Evolutionary conservation across 2,329 filamentous ascomycete genomes (phyloP).

Genomic region (Sporothrix euskadiensis): DNA sequence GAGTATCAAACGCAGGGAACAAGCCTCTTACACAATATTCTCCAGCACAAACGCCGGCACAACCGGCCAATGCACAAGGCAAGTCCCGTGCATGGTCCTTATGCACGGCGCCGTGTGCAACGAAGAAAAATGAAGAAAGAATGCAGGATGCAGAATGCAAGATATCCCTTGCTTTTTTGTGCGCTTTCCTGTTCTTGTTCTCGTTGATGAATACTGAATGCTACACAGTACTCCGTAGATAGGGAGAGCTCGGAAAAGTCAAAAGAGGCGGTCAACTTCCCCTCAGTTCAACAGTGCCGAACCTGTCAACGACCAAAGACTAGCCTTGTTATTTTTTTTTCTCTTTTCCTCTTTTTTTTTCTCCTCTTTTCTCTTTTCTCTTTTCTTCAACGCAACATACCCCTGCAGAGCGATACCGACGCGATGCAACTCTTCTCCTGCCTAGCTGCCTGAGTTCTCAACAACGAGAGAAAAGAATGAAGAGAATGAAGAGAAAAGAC

Average conservation of each 20-base stretch:
- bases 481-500: background rate
- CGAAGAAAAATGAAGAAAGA: background rate
- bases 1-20: background rate
- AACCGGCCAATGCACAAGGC: background rate
- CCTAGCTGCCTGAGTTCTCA: background rate
- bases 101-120: constrained; percentile 15
- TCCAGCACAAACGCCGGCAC: constrained; percentile 14
- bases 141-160: background rate
- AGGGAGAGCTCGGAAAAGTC: background rate
- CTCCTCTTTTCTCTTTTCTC: too few relatives aligned
- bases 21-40: background rate
- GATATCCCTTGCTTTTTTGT: background rate
- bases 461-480: background rate
- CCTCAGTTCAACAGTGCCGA: constrained; percentile 4
- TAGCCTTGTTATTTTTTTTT: background rate
- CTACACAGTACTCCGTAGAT: too few relatives aligned
- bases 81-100: constrained; percentile 7
- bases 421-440: background rate
- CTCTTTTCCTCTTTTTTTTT: too few relatives aligned
- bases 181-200: background rate
- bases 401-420: background rate
- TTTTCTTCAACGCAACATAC: constrained; percentile 4
- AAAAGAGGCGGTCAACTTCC: background rate
- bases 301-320: background rate
- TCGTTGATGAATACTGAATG: background rate